Percentiles rank a stretch among this genome's conserved stretches.
Conservation (phyloP, 179 eudicot genomes). For the Carnegiea gigantea region DNA sequence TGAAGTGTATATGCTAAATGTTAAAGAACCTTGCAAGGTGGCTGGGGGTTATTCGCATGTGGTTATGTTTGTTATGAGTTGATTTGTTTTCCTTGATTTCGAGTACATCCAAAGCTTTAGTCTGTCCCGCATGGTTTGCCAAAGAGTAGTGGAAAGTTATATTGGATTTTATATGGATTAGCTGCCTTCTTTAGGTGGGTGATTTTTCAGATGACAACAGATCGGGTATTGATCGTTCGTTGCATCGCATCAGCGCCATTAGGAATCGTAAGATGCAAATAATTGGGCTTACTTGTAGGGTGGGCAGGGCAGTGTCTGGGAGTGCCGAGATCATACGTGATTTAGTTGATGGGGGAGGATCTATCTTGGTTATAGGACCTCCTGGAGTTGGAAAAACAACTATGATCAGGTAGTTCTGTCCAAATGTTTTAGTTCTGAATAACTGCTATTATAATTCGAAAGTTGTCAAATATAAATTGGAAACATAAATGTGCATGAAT, state of each 20-base stretch:
- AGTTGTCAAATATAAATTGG: background rate
- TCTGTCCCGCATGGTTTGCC: background rate
- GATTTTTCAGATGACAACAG: no score
- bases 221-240: no score
- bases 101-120: background rate
- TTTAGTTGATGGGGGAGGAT: no score
- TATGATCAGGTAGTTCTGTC: background rate
- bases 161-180: constrained; percentile 21
- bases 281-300: no score
- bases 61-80: background rate
- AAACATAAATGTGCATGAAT: background rate
- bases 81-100: background rate
- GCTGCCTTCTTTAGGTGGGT: no score
- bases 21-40: background rate
- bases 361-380: no score
- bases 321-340: no score
- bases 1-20: background rate
- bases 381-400: no score
- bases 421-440: background rate
- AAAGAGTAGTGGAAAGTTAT: background rate
- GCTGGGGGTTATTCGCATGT: background rate
- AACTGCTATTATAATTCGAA: background rate
- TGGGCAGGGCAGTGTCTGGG: no score
- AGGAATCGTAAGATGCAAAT: no score
- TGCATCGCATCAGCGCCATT: no score